phyloP scores from a whole-genome alignment of 176 grass and related monocot species.

The Rhynchospora breviuscula region DNA sequence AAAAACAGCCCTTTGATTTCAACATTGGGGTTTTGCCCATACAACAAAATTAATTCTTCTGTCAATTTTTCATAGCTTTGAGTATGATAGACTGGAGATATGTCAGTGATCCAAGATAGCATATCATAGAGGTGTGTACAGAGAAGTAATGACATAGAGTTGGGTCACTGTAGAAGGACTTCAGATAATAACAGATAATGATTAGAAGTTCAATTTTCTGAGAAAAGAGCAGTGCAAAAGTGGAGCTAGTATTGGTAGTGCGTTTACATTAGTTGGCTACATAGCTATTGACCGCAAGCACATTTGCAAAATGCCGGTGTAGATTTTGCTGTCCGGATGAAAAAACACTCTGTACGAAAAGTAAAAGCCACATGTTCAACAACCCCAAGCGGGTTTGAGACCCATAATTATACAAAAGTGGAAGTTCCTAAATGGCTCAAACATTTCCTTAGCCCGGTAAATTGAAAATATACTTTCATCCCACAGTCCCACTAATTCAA shows the following conservation, averaged over 20 bases:
- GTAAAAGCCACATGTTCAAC: neutral
- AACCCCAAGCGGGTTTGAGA: neutral
- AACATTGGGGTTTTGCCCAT: neutral
- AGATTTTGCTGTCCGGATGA: neutral
- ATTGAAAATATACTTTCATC: neutral
- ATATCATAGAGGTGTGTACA: slow-evolving; percentile 2
- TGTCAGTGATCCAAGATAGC: neutral
- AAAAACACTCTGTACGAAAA: neutral
- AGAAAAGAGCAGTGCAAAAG: neutral
- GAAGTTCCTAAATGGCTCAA: neutral
- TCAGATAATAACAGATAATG: neutral
- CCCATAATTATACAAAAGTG: neutral
- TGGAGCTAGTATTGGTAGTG: neutral
- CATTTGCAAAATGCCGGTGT: neutral
- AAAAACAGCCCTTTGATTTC: slow-evolving; percentile 46
- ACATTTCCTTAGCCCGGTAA: neutral
- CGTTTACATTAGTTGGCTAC: neutral
- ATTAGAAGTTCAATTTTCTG: neutral
- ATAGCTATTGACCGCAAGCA: no score
- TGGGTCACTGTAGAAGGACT: neutral
- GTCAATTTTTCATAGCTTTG: neutral
- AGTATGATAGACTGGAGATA: neutral
- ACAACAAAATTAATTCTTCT: neutral
- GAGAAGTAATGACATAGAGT: neutral
- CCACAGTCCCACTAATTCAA: neutral